Evolutionary conservation across 2,329 filamentous ascomycete genomes (phyloP).

Genomic region (Fusarium setosum): DNA sequence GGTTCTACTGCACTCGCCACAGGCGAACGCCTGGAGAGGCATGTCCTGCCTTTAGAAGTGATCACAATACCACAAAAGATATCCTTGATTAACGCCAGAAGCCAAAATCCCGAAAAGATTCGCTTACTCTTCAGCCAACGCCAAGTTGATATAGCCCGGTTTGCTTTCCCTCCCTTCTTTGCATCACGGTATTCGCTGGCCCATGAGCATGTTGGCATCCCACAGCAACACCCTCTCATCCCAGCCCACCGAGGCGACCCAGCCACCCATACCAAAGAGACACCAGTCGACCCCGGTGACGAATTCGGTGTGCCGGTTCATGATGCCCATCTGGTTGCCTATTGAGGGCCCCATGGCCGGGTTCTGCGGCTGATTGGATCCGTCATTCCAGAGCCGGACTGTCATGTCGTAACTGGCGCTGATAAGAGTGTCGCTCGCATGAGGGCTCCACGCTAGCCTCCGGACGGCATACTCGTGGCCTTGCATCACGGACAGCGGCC

Average conservation of each 20-base stretch:
- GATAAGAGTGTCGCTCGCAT: constrained; percentile 87
- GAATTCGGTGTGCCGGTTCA: constrained; percentile 96
- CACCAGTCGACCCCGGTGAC: constrained; percentile 98
- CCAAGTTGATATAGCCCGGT: constrained; percentile 11
- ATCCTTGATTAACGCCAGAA: constrained; percentile 6
- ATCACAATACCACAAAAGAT: too few species aligned
- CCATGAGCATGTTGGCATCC: constrained; percentile 76
- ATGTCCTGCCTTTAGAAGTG: too few species aligned
- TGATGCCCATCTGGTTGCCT: constrained; percentile 82
- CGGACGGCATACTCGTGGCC: constrained; percentile 94
- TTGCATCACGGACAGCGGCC: constrained; percentile 78
- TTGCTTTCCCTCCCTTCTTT: neutral
- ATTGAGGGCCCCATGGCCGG: constrained; percentile 54
- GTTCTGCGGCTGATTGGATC: constrained; percentile 55
- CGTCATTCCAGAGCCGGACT: constrained; percentile 92
- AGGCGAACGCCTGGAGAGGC: too few species aligned
- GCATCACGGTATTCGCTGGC: constrained; percentile 38
- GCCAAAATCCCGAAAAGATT: neutral
- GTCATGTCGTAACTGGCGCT: constrained; percentile 99
- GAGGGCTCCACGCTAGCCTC: constrained; percentile 90
- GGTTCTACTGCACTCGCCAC: too few species aligned
- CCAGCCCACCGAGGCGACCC: constrained; percentile 96
- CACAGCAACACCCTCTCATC: constrained; percentile 91
- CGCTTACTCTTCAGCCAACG: constrained; percentile 29
- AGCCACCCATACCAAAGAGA: constrained; percentile 92